Evolutionary conservation across 2,329 filamentous ascomycete species (phyloP).

Genomic region (Didymosphaeria variabile): DNA sequence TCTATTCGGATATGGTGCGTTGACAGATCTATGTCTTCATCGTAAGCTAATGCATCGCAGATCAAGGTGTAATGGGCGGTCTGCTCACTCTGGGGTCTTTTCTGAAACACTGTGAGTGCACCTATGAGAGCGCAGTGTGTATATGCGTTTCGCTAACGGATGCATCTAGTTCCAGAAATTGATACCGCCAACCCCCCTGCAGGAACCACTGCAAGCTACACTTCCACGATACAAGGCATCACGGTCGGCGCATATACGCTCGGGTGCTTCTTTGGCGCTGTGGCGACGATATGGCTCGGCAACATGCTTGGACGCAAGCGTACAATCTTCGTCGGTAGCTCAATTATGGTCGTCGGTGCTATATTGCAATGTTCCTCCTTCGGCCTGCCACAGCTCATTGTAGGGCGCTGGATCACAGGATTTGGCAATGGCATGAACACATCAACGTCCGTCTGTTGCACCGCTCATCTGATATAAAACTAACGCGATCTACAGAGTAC

Average conservation of each 20-base stretch:
- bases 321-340: constrained; percentile 67
- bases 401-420: constrained; percentile 61
- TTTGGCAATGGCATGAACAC: constrained; percentile 56
- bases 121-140: not conserved
- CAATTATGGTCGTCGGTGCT: constrained; percentile 67
- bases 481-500: constrained; percentile 34
- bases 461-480: not conserved
- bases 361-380: constrained; percentile 65
- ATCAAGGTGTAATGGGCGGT: constrained; percentile 65
- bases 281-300: constrained; percentile 59
- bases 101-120: constrained; percentile 46
- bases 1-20: constrained; percentile 69
- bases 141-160: not conserved
- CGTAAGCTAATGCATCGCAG: constrained; percentile 26
- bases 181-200: constrained; percentile 49
- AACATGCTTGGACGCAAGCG: constrained; percentile 67
- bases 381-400: constrained; percentile 56
- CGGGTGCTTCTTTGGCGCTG: constrained; percentile 57
- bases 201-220: constrained; percentile 43
- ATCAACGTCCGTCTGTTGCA: constrained; percentile 17
- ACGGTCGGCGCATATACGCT: constrained; percentile 50
- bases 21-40: not conserved
- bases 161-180: constrained; percentile 46
- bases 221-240: constrained; percentile 55
- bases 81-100: constrained; percentile 75